These are phyloP conservation scores for Yamadazyma sp. DNA, from an alignment of 805 yeast genomes.

Conservation along the genomic window DNA sequence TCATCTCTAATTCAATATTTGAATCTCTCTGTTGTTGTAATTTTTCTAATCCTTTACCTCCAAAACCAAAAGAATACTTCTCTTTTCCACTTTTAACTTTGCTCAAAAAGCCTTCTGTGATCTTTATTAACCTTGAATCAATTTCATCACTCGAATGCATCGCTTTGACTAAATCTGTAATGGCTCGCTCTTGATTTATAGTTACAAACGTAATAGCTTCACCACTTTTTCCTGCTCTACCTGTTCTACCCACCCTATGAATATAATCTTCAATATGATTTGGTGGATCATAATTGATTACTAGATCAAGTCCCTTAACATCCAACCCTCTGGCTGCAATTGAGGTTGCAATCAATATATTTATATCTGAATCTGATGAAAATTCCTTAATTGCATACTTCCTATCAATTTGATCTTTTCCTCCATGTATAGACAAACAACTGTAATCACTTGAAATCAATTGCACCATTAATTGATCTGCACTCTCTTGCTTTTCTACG, in stretches of 20 bases:
- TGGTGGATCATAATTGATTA: conserved; percentile 71
- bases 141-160: conserved; percentile 47
- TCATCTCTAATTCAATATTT: conserved; percentile 47
- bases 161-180: conserved; percentile 69
- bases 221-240: conserved; percentile 83
- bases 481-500: conserved; percentile 83
- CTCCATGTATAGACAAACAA: conserved; percentile 82
- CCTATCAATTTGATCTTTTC: conserved; percentile 82
- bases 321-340: conserved; percentile 94
- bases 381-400: conserved; percentile 71
- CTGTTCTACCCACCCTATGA: conserved; percentile 95
- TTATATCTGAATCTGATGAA: conserved; percentile 46
- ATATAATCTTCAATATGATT: conserved; percentile 93
- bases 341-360: conserved; percentile 83
- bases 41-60: conserved; percentile 69
- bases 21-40: conserved; percentile 17
- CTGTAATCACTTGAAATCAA: conserved; percentile 52
- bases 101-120: conserved; percentile 54
- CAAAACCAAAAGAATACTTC: conserved; percentile 74
- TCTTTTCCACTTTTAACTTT: conserved; percentile 67
- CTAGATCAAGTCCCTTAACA: conserved; percentile 80
- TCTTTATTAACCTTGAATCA: conserved; percentile 45
- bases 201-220: conserved; percentile 58
- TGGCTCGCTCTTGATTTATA: conserved; percentile 57
- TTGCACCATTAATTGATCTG: conserved; percentile 65